These are phyloP conservation scores for Ophiostoma pallidulum DNA, from an alignment of 2,329 filamentous ascomycete genomes.

Conservation along the genomic window DNA sequence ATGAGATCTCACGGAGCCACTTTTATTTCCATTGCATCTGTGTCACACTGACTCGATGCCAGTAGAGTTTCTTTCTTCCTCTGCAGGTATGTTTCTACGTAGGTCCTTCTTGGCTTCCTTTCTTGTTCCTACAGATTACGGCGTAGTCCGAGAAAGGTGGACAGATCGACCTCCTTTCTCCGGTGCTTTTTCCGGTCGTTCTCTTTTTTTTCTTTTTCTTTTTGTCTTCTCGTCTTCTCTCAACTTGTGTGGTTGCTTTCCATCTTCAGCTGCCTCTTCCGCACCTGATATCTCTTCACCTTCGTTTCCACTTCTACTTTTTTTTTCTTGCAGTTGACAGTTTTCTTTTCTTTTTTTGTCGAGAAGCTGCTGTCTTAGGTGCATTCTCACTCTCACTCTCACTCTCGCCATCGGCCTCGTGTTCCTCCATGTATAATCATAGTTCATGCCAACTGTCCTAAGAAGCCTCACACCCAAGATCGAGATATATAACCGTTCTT, in stretches of 20 bases:
- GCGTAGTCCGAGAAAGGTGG: background rate
- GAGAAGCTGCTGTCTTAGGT: background rate
- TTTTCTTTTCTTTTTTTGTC: conserved; percentile 2
- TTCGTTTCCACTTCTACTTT: background rate
- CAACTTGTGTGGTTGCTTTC: too few relatives aligned
- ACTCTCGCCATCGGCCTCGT: background rate
- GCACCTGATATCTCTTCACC: background rate
- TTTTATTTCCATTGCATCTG: background rate
- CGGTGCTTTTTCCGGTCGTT: too few relatives aligned
- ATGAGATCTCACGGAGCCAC: background rate
- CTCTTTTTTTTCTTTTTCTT: too few relatives aligned
- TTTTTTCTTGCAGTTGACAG: background rate
- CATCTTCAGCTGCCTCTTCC: background rate
- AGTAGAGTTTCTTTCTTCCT: background rate
- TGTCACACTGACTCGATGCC: too few relatives aligned
- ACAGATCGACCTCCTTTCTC: background rate
- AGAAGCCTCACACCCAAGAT: too few relatives aligned
- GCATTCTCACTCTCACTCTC: background rate
- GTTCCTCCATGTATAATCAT: background rate
- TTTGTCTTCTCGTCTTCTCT: too few relatives aligned
- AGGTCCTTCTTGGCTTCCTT: background rate
- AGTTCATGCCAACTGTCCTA: too few relatives aligned
- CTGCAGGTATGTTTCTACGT: background rate
- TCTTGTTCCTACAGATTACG: conserved; percentile 8
- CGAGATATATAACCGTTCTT: background rate